Base-by-base conservation (phyloP, 1,284 basidiomycete genomes). In the Butyriboletus appendiculatus region DNA sequence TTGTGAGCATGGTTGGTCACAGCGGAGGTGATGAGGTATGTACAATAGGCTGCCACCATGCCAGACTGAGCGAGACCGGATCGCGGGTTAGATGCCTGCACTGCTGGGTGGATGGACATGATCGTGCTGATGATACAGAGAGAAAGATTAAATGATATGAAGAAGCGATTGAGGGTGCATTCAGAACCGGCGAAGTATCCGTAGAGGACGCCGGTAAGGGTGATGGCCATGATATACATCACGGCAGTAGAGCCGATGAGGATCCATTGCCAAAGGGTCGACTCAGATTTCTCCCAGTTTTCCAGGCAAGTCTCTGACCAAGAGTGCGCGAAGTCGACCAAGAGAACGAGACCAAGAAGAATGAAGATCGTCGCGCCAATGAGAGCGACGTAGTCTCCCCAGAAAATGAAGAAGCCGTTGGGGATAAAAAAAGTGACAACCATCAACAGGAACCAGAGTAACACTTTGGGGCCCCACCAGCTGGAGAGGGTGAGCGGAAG, bases 401-500 rank as follows among this genome's bases (percentile, higher is more conserved):
- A 98, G 72, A 96, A 90, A 72, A 96, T 92, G 74, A 96, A 96
- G 81, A 97, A 96, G 47, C 81, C 87, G 66, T 96, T 96, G 0
- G 94, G 94, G 60, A 96, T 91, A 72, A 96, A 88, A 80, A 99
- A 99, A 6, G 89, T 90, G 26, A 92, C 72, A 43, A 81, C 76
- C 55, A 96, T 76, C 50, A 96, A 80, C 52, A 90, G 63, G 26
- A 95, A 65, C 93, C 93, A 96, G 6, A 90, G 76, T 45, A 98
- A 77, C 34, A 94, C 86, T 71, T 99, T 99, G 14, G 95, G 96
- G 34, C 96, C 96, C 96, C 96, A 99, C 96, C 96, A 99, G 28
- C 93, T 95, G 62, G 8, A 20, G 26, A 32, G 18, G 14, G 32
- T 60, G 53, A 54, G 57, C 20, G 32, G 48, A 46, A 8, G 52